Percentiles rank a stretch among this genome's conserved stretches.
Evolutionary conservation across 148 eudicot genomes (phyloP).

Genomic region (Bassia scoparia): DNA sequence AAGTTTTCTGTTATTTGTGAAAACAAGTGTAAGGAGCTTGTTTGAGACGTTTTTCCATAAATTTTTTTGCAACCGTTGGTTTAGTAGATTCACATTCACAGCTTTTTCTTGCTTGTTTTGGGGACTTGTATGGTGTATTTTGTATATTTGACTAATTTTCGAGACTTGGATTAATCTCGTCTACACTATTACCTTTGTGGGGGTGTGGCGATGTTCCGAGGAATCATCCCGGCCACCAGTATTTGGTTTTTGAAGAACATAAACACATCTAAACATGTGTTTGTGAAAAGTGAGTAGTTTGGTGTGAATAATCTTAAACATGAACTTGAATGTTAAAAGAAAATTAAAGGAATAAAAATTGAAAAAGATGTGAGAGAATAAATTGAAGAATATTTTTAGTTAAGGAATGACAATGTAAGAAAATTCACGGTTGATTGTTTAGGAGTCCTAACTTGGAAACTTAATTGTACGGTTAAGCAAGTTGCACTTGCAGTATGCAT

Average conservation of each 20-base stretch:
- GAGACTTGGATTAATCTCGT: no score
- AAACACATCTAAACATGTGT: not conserved
- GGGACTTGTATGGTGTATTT: no score
- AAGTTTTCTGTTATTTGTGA: not conserved
- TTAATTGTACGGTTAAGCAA: conserved; percentile 16
- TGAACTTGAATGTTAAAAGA: not conserved
- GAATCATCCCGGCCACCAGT: no score
- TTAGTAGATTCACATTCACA: no score
- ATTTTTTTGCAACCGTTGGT: no score
- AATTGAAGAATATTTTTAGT: not conserved
- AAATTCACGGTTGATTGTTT: not conserved
- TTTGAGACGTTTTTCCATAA: no score
- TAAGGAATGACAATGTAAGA: not conserved
- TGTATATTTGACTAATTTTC: no score
- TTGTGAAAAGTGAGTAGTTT: not conserved
- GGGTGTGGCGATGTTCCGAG: no score
- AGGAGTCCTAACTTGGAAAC: not conserved
- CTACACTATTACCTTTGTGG: no score
- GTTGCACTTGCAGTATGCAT: no score
- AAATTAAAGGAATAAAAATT: not conserved
- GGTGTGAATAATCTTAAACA: not conserved
- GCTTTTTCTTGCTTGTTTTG: not conserved
- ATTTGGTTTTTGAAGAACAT: not conserved
- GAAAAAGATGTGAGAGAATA: not conserved
- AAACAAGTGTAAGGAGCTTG: no score